These are phyloP conservation scores for Alloteropsis semialata DNA, from an alignment of 176 grass and related monocot genomes.

Conservation along the genomic window DNA sequence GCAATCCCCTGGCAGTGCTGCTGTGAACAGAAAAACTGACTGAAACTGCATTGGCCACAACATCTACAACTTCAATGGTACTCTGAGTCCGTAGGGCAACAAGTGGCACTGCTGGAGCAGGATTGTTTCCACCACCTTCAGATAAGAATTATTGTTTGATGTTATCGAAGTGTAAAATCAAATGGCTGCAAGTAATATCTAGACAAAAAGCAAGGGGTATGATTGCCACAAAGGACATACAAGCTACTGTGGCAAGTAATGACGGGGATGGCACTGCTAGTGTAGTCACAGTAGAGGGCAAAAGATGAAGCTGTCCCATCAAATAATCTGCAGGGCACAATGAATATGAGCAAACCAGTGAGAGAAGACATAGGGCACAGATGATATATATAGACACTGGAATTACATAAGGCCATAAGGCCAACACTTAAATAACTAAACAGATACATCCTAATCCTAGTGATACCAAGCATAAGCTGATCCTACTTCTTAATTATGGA, in stretches of 20 bases:
- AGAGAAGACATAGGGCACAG: not conserved
- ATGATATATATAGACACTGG: slow-evolving; percentile 7
- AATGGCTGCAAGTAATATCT: slow-evolving; percentile 28
- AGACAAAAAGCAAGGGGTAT: slow-evolving; percentile 15
- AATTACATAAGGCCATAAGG: not conserved
- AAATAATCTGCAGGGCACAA: slow-evolving; percentile 78
- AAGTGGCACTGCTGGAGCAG: slow-evolving; percentile 96
- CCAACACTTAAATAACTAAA: slow-evolving; percentile 22
- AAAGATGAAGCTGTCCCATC: slow-evolving; percentile 97
- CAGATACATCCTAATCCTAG: not conserved
- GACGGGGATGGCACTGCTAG: slow-evolving; percentile 94
- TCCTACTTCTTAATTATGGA: not conserved
- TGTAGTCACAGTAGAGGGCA: slow-evolving; percentile 95
- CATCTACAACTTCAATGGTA: slow-evolving; percentile 83
- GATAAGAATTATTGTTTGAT: slow-evolving; percentile 26
- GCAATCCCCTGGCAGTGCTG: slow-evolving; percentile 71
- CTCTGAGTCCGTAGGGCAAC: slow-evolving; percentile 94
- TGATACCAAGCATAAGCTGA: not conserved
- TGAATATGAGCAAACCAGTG: slow-evolving; percentile 29
- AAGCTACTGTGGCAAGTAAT: slow-evolving; percentile 93
- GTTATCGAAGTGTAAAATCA: slow-evolving; percentile 10
- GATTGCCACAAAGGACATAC: slow-evolving; percentile 49
- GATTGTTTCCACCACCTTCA: slow-evolving; percentile 98
- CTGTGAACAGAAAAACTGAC: slow-evolving; percentile 90
- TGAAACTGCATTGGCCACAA: slow-evolving; percentile 79